phyloP scores from a whole-genome alignment of 164 flowering plant genomes.

The Sedum album region DNA sequence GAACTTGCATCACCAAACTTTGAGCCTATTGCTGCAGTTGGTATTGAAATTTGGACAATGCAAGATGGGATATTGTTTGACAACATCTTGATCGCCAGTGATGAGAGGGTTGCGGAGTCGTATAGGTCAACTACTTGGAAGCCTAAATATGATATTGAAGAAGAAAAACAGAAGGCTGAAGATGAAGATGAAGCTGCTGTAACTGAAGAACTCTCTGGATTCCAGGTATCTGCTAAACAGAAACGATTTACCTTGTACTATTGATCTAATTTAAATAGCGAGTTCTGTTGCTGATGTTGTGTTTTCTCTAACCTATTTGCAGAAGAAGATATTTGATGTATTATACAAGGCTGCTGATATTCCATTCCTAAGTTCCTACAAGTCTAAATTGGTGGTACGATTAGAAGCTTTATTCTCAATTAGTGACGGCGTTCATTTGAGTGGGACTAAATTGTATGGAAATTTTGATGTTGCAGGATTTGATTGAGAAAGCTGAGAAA shows the following conservation, averaged over 20 bases:
- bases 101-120: slow-evolving; percentile 63
- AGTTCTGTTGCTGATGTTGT: background rate
- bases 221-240: slow-evolving; percentile 40
- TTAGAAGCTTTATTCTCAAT: background rate
- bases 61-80: slow-evolving; percentile 97
- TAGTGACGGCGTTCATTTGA: background rate
- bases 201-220: slow-evolving; percentile 42
- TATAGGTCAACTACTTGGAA: slow-evolving; percentile 64
- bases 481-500: slow-evolving; percentile 73
- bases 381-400: slow-evolving; percentile 55
- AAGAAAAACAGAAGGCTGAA: slow-evolving; percentile 81
- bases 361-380: slow-evolving; percentile 62
- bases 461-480: slow-evolving; percentile 38
- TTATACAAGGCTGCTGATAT: slow-evolving; percentile 73
- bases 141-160: slow-evolving; percentile 70
- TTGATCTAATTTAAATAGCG: background rate
- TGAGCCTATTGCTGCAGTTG: slow-evolving; percentile 88
- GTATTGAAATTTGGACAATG: slow-evolving; percentile 99
- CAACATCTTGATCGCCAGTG: slow-evolving; percentile 64
- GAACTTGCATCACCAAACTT: slow-evolving; percentile 74
- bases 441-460: background rate
- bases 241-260: background rate
- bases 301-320: slow-evolving; percentile 13
- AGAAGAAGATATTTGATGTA: slow-evolving; percentile 70
- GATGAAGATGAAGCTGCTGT: slow-evolving; percentile 41